Conservation (phyloP, 2,329 filamentous ascomycete species). For the Ophiostoma tasmaniense region DNA sequence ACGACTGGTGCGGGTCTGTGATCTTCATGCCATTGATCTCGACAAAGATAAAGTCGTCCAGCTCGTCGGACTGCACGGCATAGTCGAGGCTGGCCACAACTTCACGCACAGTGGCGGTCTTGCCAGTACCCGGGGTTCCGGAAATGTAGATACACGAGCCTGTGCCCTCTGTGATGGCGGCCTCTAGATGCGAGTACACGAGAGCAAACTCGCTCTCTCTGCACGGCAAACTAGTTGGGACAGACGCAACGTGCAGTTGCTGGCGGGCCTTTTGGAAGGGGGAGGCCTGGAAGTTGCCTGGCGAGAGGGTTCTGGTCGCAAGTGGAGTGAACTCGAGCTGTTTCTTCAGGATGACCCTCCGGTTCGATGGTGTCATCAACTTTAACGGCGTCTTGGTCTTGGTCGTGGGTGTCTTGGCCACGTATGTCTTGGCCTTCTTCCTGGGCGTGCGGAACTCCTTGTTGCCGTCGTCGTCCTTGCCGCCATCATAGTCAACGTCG, state of each 20-base stretch:
- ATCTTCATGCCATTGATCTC: conserved; percentile 99
- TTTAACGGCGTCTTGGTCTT: conserved; percentile 37
- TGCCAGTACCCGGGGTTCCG: conserved; percentile 94
- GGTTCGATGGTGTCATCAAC: conserved; percentile 35
- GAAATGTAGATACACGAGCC: conserved; percentile 99
- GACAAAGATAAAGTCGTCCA: conserved; percentile 98
- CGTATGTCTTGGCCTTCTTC: conserved; percentile 26
- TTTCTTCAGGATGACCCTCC: conserved; percentile 65
- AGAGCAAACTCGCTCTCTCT: conserved; percentile 84
- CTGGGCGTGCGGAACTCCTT: conserved; percentile 29
- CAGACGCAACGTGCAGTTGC: conserved; percentile 85
- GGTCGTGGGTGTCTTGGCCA: conserved; percentile 47
- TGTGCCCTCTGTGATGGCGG: conserved; percentile 85
- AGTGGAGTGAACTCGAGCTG: conserved; percentile 91
- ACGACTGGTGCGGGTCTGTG: conserved; percentile 93
- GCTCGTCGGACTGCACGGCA: conserved; percentile 79
- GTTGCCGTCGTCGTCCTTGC: conserved; percentile 26
- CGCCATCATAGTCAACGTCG: conserved; percentile 5
- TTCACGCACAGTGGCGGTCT: conserved; percentile 94
- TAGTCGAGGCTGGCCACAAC: conserved; percentile 83
- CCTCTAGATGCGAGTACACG: conserved; percentile 88
- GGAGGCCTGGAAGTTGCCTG: conserved; percentile 63
- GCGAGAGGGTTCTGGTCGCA: conserved; percentile 77
- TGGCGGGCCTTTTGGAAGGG: conserved; percentile 88
- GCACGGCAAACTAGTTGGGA: conserved; percentile 81